Percentiles rank a stretch among this genome's conserved stretches.
phyloP scores from a whole-genome alignment of 176 grass and related monocot genomes.

The Oryza rufipogon region DNA sequence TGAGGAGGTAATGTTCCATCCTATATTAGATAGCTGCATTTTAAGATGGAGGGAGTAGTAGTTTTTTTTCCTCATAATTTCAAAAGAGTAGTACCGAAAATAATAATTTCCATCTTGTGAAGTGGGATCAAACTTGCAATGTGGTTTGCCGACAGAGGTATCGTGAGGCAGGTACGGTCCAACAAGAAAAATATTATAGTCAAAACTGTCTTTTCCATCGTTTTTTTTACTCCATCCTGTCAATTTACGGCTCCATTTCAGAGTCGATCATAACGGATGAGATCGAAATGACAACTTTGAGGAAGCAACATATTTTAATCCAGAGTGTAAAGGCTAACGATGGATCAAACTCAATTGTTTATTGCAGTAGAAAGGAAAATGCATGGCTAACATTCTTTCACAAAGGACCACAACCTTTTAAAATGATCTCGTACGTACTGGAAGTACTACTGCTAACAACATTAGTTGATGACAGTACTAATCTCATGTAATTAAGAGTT shows the following conservation, averaged over 20 bases:
- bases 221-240: background rate
- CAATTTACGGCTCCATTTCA: constrained; percentile 8
- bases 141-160: constrained; percentile 8
- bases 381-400: constrained; percentile 25
- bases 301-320: constrained; percentile 34
- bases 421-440: background rate
- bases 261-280: constrained; percentile 17
- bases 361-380: background rate
- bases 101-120: background rate
- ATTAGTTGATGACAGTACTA: background rate
- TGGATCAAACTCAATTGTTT: constrained; percentile 8
- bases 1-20: too few species aligned
- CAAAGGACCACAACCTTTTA: background rate
- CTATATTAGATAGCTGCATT: too few species aligned
- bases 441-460: background rate
- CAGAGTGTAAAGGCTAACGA: constrained; percentile 32
- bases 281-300: constrained; percentile 41
- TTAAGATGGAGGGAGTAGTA: too few species aligned
- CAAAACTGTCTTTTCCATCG: constrained; percentile 14
- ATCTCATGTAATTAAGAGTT: background rate
- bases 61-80: too few species aligned
- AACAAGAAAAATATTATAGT: constrained; percentile 18
- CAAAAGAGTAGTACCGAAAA: background rate
- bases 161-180: constrained; percentile 4
- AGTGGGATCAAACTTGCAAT: background rate